These are phyloP conservation scores for Plantago rigida DNA, from an alignment of 305 asterid species.

Conservation along the genomic window DNA sequence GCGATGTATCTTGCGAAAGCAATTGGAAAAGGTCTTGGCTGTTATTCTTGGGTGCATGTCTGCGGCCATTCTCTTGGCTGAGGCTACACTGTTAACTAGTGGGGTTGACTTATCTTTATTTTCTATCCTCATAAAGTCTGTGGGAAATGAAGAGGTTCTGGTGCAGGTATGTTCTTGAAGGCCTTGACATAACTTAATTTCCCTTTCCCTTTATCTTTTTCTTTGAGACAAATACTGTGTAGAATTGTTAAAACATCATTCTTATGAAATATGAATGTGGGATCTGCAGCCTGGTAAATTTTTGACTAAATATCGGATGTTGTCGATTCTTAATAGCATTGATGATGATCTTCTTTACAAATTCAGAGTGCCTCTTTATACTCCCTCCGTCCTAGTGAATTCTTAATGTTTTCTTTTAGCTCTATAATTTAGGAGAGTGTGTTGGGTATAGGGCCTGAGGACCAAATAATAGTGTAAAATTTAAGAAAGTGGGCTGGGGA, in stretches of 20 bases:
- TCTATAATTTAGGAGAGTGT: too few relatives aligned
- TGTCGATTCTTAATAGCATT: too few relatives aligned
- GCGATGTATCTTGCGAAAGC: conserved; percentile 80
- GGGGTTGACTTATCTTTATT: conserved; percentile 93
- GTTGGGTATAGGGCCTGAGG: too few relatives aligned
- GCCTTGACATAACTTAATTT: conserved; percentile 11
- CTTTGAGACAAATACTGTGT: background rate
- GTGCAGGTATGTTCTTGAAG: conserved; percentile 60
- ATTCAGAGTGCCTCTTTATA: too few relatives aligned
- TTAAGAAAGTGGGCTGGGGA: too few relatives aligned
- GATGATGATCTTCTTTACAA: too few relatives aligned
- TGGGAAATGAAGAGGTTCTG: conserved; percentile 73
- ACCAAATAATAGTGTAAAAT: too few relatives aligned
- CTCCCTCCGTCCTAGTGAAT: too few relatives aligned
- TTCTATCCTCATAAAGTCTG: conserved; percentile 81
- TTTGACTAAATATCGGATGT: too few relatives aligned
- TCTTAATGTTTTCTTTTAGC: too few relatives aligned
- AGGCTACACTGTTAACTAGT: conserved; percentile 85
- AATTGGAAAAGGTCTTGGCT: conserved; percentile 58
- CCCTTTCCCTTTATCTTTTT: conserved; percentile 1
- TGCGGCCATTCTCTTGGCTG: conserved; percentile 81
- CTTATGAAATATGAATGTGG: too few relatives aligned
- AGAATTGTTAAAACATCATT: background rate
- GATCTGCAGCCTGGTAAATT: too few relatives aligned
- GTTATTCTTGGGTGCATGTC: conserved; percentile 90